Base-by-base conservation (phyloP, 768 basidiomycete genomes). In the Russula sp. region DNA sequence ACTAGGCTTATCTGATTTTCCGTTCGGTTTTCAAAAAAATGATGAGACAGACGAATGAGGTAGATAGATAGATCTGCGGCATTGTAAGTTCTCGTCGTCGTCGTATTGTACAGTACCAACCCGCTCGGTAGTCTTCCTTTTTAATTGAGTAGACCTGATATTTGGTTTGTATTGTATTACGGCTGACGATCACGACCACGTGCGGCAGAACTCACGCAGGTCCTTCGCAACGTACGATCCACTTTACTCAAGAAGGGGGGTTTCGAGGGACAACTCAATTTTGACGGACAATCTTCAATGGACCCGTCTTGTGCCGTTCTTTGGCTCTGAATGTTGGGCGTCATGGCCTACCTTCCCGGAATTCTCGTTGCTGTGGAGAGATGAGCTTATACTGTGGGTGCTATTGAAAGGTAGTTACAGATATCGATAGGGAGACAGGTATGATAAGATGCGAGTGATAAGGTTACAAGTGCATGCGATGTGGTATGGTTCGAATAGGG, bases 361-460 rank as follows among this genome's bases (percentile, higher is more conserved):
- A 35, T 49, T 42, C 48, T 36, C 6, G 6, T 39, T 51, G 22
- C 35, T 29, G 34, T 45, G 47, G 20, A 36, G 47, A 54, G 9
- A 11, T 38, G 32, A 49, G 35, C 56, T n/a, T n/a, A 58, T 51
- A 32, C 13, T 25, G 13, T 43, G 51, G 10, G n/a, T 63, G 47
- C 13, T 54, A 59, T 59, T 43, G 57, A 49, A 42, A 55, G 32
- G 41, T n/a, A 49, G 53, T 35, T 52, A 63, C 56, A 58, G 39
- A 53, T 45, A 58, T 55, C 52, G 56, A 63, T 59, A 45, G 46
- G 39, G 52, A 42, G 25, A 54, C 39, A 38, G 14, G 57, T 47
- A 66, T 48, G 57, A 65, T 66, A 59, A 55, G 53, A 60, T 65
- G 65, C 58, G 43, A 59, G 59, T 66, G 58, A 63, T 66, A 65